These are phyloP conservation scores for Endotrypanum monterogeii DNA, from an alignment of 208 protist genomes.

Conservation along the genomic window DNA sequence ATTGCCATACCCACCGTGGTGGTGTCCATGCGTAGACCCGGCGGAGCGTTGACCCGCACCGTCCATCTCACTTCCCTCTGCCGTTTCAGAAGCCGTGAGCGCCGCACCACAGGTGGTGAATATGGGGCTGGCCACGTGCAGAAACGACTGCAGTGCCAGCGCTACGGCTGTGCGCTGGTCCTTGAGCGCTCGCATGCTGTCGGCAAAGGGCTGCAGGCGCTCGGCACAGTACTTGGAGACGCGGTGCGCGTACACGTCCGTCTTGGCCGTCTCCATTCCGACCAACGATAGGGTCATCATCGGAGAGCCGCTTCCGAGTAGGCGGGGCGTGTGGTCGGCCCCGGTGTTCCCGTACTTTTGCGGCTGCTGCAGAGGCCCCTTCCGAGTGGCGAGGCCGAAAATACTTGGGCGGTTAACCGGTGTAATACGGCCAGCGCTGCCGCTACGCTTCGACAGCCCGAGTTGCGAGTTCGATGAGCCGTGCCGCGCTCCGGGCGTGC, in stretches of 20 bases:
- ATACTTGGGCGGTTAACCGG: slow-evolving; percentile 34
- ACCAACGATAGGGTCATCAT: not conserved
- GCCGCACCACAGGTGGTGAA: slow-evolving; percentile 5
- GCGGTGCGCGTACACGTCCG: slow-evolving; percentile 33
- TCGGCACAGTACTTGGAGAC: slow-evolving; percentile 62
- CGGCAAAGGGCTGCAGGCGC: slow-evolving; percentile 49
- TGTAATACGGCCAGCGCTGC: slow-evolving; percentile 38
- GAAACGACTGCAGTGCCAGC: slow-evolving; percentile 46
- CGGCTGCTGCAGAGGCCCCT: not conserved
- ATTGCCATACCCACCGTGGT: slow-evolving; percentile 12
- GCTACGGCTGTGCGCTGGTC: slow-evolving; percentile 43
- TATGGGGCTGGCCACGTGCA: slow-evolving; percentile 9
- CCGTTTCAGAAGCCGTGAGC: slow-evolving; percentile 5
- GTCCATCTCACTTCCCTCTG: not conserved
- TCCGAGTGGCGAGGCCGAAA: slow-evolving; percentile 20
- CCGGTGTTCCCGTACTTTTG: slow-evolving; percentile 11
- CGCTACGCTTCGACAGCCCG: slow-evolving; percentile 31
- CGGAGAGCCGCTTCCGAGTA: not conserved
- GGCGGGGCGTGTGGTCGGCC: not conserved
- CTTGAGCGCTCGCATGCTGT: slow-evolving; percentile 54
- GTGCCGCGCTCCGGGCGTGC: slow-evolving; percentile 8
- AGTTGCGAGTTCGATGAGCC: slow-evolving; percentile 2
- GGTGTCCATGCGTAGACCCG: not conserved
- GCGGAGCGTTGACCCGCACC: not conserved
- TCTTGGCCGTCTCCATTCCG: not conserved